Percentiles rank a stretch among this genome's conserved stretches.
phyloP scores from a whole-genome alignment of 179 eudicot species.

The Silene coronaria region DNA sequence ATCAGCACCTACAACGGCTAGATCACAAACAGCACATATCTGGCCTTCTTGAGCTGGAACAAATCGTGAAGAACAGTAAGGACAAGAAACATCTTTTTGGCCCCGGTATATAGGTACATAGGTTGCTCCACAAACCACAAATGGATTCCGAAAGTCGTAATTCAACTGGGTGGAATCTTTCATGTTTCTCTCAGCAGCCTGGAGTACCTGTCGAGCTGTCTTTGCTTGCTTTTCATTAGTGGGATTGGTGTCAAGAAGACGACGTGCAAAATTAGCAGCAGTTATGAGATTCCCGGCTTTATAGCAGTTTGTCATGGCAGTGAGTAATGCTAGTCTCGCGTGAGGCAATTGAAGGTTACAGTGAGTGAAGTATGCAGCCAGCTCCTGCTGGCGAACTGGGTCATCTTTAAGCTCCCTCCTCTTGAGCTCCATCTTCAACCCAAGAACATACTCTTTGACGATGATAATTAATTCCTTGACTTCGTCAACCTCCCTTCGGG shows the following conservation, averaged over 20 bases:
- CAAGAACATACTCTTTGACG: constrained; percentile 69
- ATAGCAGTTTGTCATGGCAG: constrained; percentile 61
- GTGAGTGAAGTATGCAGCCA: constrained; percentile 72
- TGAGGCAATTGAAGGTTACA: constrained; percentile 70
- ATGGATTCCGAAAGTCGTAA: constrained; percentile 81
- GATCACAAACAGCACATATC: constrained; percentile 76
- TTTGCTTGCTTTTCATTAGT: constrained; percentile 45
- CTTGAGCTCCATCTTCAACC: constrained; percentile 58
- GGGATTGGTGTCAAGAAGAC: constrained; percentile 61
- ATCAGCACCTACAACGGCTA: constrained; percentile 71
- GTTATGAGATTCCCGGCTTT: constrained; percentile 48
- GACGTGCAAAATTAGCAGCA: constrained; percentile 58
- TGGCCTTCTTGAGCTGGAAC: constrained; percentile 74
- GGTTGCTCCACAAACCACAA: constrained; percentile 82
- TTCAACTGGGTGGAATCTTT: constrained; percentile 53
- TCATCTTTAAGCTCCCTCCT: constrained; percentile 55
- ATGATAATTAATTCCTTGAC: constrained; percentile 69
- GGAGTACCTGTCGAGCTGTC: constrained; percentile 51
- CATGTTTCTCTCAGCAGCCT: constrained; percentile 70
- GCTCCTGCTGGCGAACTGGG: constrained; percentile 59
- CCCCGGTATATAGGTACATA: constrained; percentile 83
- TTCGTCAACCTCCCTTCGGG: constrained; percentile 77
- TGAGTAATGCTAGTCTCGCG: constrained; percentile 62
- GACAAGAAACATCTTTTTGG: constrained; percentile 71
- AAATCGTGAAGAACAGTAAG: constrained; percentile 66